These are phyloP conservation scores for Gillenia trifoliata DNA, from an alignment of 306 rosid genomes.

Conservation along the genomic window DNA sequence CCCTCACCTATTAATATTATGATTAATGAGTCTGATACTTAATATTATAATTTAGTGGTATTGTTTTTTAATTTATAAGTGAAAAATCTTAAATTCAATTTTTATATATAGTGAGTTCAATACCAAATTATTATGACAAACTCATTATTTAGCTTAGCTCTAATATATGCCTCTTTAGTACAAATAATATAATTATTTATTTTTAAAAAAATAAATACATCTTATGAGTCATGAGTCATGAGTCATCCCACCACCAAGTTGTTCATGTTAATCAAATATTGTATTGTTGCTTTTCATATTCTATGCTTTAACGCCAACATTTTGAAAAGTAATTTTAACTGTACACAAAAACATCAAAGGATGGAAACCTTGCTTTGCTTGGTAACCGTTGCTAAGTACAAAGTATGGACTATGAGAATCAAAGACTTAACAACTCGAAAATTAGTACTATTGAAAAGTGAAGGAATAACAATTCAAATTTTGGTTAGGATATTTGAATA, in stretches of 20 bases:
- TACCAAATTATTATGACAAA: no score
- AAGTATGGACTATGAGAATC: slow-evolving; percentile 4
- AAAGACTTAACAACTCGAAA: slow-evolving; percentile 2
- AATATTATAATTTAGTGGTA: no score
- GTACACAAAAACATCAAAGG: neutral
- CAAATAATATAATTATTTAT: no score
- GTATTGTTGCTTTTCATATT: slow-evolving; percentile 14
- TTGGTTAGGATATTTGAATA: neutral
- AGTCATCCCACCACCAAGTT: slow-evolving; percentile 4
- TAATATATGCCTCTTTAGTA: no score
- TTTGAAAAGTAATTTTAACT: neutral
- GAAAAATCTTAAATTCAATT: fast-evolving
- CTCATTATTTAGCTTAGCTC: no score
- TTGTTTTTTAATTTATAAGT: no score
- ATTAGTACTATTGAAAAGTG: neutral
- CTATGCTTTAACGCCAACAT: slow-evolving; percentile 7
- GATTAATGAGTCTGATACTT: no score
- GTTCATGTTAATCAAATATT: neutral
- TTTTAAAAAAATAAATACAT: no score
- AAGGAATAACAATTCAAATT: neutral
- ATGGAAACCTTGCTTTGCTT: neutral
- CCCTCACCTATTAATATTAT: neutral
- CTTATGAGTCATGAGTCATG: no score
- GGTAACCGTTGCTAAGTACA: slow-evolving; percentile 11
- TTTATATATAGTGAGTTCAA: no score